Evolutionary conservation across 2,329 filamentous ascomycete genomes (phyloP).

Genomic region (Colletotrichum liaoningense): DNA sequence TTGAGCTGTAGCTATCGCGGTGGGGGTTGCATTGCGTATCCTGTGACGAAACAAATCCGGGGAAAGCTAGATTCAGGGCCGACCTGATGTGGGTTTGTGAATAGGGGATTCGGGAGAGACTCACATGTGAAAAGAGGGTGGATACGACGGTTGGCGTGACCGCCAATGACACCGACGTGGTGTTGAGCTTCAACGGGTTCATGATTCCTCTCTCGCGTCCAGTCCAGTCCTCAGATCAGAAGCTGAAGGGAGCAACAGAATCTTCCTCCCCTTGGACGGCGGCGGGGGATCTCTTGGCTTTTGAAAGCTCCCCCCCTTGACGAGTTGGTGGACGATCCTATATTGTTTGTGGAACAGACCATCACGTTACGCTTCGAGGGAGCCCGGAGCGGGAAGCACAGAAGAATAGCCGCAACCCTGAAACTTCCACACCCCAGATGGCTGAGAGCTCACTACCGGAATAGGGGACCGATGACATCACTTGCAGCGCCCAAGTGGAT

Average conservation of each 20-base stretch:
- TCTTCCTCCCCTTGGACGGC: background rate
- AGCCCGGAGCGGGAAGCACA: slow-evolving; percentile 3
- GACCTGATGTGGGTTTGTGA: background rate
- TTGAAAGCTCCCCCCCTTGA: slow-evolving; percentile 17
- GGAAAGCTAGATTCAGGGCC: background rate
- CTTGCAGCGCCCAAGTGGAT: slow-evolving; percentile 27
- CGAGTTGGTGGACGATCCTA: slow-evolving; percentile 1
- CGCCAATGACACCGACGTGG: slow-evolving; percentile 82
- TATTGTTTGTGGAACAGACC: slow-evolving; percentile 20
- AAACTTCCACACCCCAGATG: background rate
- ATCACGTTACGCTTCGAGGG: slow-evolving; percentile 13
- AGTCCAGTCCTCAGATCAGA: background rate
- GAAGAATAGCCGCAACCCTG: slow-evolving; percentile 15
- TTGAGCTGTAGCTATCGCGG: background rate
- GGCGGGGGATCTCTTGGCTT: background rate
- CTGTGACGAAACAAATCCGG: background rate
- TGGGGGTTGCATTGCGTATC: slow-evolving; percentile 3
- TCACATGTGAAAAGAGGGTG: slow-evolving; percentile 87
- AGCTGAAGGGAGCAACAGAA: background rate
- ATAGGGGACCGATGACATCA: slow-evolving; percentile 35
- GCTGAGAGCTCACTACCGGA: slow-evolving; percentile 22
- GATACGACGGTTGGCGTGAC: slow-evolving; percentile 89
- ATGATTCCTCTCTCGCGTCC: slow-evolving; percentile 49
- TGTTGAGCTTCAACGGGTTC: slow-evolving; percentile 70
- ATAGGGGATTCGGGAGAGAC: slow-evolving; percentile 41